phyloP scores from a whole-genome alignment of 768 basidiomycete species.

The Dioszegia hungarica region DNA sequence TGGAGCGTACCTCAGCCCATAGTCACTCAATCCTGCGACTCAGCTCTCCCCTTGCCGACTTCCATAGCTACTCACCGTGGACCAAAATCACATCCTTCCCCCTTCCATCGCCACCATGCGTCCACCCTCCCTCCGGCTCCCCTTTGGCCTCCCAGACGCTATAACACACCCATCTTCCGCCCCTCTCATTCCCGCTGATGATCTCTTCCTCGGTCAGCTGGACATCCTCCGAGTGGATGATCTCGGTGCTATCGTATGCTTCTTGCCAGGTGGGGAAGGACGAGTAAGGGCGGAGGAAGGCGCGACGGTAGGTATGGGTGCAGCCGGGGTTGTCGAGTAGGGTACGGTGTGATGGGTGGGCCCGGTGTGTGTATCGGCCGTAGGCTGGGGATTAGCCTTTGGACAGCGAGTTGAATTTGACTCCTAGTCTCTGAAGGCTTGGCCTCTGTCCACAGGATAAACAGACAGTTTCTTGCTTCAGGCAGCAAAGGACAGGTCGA shows the following conservation, averaged over 20 bases:
- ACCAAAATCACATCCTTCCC: conserved; percentile 46
- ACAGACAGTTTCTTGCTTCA: too few relatives aligned
- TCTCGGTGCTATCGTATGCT: conserved; percentile 37
- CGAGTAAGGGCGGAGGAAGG: conserved; percentile 38
- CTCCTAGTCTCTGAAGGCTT: too few relatives aligned
- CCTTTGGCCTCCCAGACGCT: conserved; percentile 44
- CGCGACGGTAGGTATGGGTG: conserved; percentile 34
- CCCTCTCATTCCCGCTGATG: conserved; percentile 16
- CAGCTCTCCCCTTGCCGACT: too few relatives aligned
- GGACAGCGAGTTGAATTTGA: too few relatives aligned
- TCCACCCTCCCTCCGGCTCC: conserved; percentile 34
- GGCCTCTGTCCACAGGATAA: too few relatives aligned
- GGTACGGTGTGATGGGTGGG: conserved; percentile 37
- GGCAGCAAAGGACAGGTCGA: background rate
- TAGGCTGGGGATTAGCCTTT: conserved; percentile 32
- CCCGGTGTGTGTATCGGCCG: conserved; percentile 45
- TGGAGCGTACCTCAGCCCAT: conserved; percentile 47
- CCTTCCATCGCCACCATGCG: conserved; percentile 38
- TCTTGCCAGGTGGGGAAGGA: conserved; percentile 20
- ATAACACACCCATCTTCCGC: conserved; percentile 49
- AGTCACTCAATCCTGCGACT: conserved; percentile 35
- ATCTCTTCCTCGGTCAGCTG: conserved; percentile 42
- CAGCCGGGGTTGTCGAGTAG: conserved; percentile 39
- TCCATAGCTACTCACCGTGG: conserved; percentile 51
- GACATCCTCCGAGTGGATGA: conserved; percentile 44